Conservation (phyloP, 495 filamentous ascomycete genomes). For the Aspergillus coremiiformis region DNA sequence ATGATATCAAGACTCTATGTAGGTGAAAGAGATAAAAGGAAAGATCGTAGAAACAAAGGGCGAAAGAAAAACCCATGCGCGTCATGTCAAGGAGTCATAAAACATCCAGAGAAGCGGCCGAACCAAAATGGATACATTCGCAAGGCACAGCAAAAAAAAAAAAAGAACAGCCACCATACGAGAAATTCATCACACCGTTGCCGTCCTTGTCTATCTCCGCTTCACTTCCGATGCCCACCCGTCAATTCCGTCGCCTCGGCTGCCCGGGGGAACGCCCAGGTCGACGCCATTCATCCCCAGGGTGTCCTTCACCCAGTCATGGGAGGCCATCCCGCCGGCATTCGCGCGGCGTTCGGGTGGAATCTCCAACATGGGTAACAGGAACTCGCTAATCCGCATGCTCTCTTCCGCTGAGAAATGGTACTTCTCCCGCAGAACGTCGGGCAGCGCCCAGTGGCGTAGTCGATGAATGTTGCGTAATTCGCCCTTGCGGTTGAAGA, state of each 20-base stretch:
- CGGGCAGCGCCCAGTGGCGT: conserved; percentile 91
- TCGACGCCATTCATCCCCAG: conserved; percentile 78
- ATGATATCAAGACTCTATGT: conserved; percentile 12
- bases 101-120: conserved; percentile 15
- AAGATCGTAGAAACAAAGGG: neutral
- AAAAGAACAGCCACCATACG: conserved; percentile 4
- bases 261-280: conserved; percentile 67
- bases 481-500: conserved; percentile 97
- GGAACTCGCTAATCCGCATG: conserved; percentile 73
- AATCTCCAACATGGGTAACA: conserved; percentile 88
- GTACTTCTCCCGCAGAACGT: conserved; percentile 94
- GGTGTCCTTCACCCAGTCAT: conserved; percentile 72
- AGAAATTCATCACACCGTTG: neutral
- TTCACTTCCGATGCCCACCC: conserved; percentile 91
- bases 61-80: conserved; percentile 3
- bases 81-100: conserved; percentile 18
- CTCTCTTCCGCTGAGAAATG: conserved; percentile 78
- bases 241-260: conserved; percentile 86
- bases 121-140: conserved; percentile 6
- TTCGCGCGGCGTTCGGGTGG: conserved; percentile 83
- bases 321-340: conserved; percentile 87
- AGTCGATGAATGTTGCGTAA: conserved; percentile 95
- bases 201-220: conserved; percentile 50
- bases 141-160: conserved; percentile 1
- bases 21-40: neutral